Base-by-base conservation (phyloP, 1,284 basidiomycete species). In the Tilletia horrida region DNA sequence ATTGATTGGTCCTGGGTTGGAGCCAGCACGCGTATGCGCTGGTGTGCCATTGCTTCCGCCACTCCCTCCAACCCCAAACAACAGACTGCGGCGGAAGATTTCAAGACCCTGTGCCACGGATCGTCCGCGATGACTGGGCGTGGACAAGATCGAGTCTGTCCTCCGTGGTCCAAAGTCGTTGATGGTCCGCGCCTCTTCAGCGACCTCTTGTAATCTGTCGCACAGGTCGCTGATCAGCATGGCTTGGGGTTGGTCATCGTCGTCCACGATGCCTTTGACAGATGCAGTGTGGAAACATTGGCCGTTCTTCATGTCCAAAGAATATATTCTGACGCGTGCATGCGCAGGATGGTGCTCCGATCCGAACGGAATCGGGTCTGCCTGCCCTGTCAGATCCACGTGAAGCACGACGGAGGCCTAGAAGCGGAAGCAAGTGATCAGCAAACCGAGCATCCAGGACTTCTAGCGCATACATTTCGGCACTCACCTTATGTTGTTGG, bases 241-340 rank as follows among this genome's bases (percentile, higher is more conserved):
- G 29, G 64, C 65, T 4, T 66, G 50, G n/a, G 64, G 64, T n/a
- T 74, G 66, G 23, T 52, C 64, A 23, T 69, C 63, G 27, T 66
- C 67, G 16, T 65, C 66, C 1, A 69, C 61, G 0, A 55, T 63
- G 11, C 42, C 66, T 43, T 77, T 77, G 55, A 66, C 70, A 13
- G 68, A 67, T n/a, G 69, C 69, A n/a, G 70, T 70, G 35, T 66
- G 66, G 27, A 29, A 57, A 35, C 71, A 72, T 25, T 72, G 67
- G 21, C 68, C 75, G 50, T 70, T 66, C 63, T 70, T 67, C 27
- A 76, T 70, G 63, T 79, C 77, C 27, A 78, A 52, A 1, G 61
- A 47, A 27, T 67, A 44, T 21, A 79, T 67, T 35, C 77, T 73
- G 4, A 79, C 59, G 18, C 68, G 44, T 1, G 73, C 76, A 50